Evolutionary conservation across 2,329 filamentous ascomycete species (phyloP), one percentile per base, ranked within the genome.

Genomic region (Epichloe uncinata): DNA sequence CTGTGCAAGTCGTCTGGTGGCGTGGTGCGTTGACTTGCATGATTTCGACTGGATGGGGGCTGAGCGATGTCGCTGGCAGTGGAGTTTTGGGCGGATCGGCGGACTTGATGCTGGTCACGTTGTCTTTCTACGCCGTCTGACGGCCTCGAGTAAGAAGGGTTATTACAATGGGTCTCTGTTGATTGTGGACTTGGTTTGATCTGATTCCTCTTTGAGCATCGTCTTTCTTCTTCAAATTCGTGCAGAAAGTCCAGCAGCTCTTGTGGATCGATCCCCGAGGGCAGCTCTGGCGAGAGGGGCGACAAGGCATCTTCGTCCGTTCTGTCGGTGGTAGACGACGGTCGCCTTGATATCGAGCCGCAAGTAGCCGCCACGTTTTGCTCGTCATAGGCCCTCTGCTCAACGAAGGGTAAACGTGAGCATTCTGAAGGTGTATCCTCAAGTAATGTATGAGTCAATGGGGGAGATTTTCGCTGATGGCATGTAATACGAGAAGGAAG

Each of bases 201-300:
- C 18, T 34, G 12, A 8, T 33, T 11, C 16, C 16, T 15, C 18
- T 42, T 48, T 15, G 46, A 34, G 18, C 47, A 34, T 15, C 34
- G 49, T 36, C 34, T 40, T 9, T 43, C 26, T n/a, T 47, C 16
- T 15, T 49, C 46, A 13, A 51, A 42, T 44, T 51, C 36, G 18
- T 47, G 36, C 40, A 52, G 18, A 12, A 53, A 42, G 16, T 49
- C 33, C 12, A 50, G n/a, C 30, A 53, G 33, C n/a, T 52, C 52
- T 45, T 53, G 47, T 11, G 52, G 33, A 33, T 53, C 44, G 7
- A 52, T 30, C 4, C 42, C 37, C 5, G 30, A n/a, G 3, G 45
- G 42, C 18, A 46, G 5, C n/a, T 45, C 35, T 42, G 33, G 22
- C 12, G 46, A 51, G 36, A 38, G 16, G 3, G 36, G 16, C 26